A percentile compares a stretch with the other conserved stretches of the same genome.
Evolutionary conservation across 495 filamentous ascomycete species (phyloP).

Genomic region (Penicillium maclennaniae): DNA sequence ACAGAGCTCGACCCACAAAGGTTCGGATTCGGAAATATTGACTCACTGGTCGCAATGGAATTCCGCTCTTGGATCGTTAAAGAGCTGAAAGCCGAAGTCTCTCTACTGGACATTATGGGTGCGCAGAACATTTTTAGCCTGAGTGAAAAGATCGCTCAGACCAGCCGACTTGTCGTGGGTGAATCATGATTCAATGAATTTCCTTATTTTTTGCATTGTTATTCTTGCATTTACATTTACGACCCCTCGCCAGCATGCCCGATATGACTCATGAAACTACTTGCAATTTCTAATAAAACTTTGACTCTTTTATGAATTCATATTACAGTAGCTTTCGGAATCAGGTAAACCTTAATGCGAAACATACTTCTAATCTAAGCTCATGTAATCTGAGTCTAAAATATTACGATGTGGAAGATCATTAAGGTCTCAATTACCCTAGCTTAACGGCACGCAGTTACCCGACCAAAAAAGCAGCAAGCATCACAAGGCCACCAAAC

Average conservation of each 20-base stretch:
- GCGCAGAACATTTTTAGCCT: conserved; percentile 22
- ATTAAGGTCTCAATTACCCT: too few relatives aligned
- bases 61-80: conserved; percentile 43
- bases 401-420: neutral
- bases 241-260: neutral
- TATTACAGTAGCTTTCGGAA: too few relatives aligned
- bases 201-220: neutral
- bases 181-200: conserved; percentile 1
- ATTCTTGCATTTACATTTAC: neutral
- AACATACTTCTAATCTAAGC: too few relatives aligned
- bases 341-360: too few relatives aligned
- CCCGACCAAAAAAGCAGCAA: conserved; percentile 41
- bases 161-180: conserved; percentile 6
- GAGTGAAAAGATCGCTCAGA: conserved; percentile 22
- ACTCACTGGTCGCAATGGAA: conserved; percentile 48
- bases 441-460: too few relatives aligned
- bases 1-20: conserved; percentile 37
- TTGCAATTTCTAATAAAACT: neutral
- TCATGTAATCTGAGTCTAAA: neutral
- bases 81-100: conserved; percentile 34
- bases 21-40: conserved; percentile 35
- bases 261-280: neutral
- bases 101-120: conserved; percentile 38
- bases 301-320: neutral
- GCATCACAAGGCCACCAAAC: conserved; percentile 40